phyloP scores from a whole-genome alignment of 1,284 basidiomycete species.

The Boletus mariae region DNA sequence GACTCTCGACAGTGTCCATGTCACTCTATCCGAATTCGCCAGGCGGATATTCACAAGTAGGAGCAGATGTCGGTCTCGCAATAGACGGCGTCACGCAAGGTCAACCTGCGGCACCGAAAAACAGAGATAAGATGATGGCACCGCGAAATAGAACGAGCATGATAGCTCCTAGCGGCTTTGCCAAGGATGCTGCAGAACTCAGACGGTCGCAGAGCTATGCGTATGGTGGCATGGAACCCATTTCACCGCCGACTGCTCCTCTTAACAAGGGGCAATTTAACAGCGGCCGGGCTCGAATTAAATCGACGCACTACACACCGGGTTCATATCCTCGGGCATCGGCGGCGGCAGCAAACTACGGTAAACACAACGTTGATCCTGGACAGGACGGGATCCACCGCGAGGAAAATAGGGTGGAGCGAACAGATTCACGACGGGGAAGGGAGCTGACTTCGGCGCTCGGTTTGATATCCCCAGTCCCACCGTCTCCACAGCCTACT shows the following conservation, averaged over 20 bases:
- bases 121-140: conserved; percentile 34
- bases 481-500: conserved; percentile 52
- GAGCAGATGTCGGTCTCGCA: conserved; percentile 41
- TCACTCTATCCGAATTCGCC: conserved; percentile 53
- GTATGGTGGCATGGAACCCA: conserved; percentile 53
- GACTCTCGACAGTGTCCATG: conserved; percentile 50
- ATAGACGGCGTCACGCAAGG: conserved; percentile 45
- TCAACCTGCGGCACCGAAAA: conserved; percentile 37
- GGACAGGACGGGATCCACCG: conserved; percentile 31
- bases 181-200: conserved; percentile 23
- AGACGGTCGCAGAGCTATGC: conserved; percentile 42
- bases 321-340: conserved; percentile 54
- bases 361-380: conserved; percentile 32
- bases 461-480: conserved; percentile 45
- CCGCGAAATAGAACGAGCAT: conserved; percentile 35
- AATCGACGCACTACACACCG: conserved; percentile 62
- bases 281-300: conserved; percentile 58
- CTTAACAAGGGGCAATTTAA: conserved; percentile 24
- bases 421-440: conserved; percentile 43
- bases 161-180: conserved; percentile 14
- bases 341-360: conserved; percentile 34
- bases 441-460: conserved; percentile 51
- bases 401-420: conserved; percentile 32
- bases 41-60: conserved; percentile 25
- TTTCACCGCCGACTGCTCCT: conserved; percentile 38